Conservation (phyloP, 805 yeast species). For the Tetrapisispora arboricola region DNA sequence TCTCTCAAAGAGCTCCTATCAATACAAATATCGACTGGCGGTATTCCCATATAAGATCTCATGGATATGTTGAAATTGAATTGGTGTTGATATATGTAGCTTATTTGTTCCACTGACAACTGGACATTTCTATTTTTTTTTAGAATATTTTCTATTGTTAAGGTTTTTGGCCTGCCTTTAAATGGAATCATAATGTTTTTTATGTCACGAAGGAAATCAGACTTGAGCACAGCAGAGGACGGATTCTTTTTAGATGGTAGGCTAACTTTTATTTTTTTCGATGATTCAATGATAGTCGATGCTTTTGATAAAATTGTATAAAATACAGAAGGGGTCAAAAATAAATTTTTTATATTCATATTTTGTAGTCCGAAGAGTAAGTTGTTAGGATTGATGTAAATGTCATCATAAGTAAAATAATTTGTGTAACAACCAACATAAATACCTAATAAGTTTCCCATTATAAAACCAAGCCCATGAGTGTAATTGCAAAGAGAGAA, state of each 20-base stretch:
- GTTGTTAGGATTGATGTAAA: constrained; percentile 59
- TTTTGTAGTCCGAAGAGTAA: constrained; percentile 64
- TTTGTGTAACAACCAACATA: constrained; percentile 82
- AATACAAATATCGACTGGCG: constrained; percentile 76
- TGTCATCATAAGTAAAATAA: constrained; percentile 67
- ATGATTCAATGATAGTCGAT: constrained; percentile 32
- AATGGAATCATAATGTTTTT: constrained; percentile 79
- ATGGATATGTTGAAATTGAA: constrained; percentile 71
- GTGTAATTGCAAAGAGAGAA: constrained; percentile 83
- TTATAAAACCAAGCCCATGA: constrained; percentile 78
- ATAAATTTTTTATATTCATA: constrained; percentile 75
- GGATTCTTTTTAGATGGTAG: constrained; percentile 3
- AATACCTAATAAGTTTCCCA: constrained; percentile 73
- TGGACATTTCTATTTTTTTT: constrained; percentile 53
- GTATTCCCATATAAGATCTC: constrained; percentile 78
- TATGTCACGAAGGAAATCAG: constrained; percentile 40
- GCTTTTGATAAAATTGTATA: constrained; percentile 61
- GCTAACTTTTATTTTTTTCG: background rate
- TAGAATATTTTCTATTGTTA: constrained; percentile 46
- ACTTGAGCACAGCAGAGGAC: constrained; percentile 11
- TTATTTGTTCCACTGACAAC: constrained; percentile 58
- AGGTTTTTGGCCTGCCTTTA: constrained; percentile 61
- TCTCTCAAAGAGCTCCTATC: constrained; percentile 86
- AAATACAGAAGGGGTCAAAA: constrained; percentile 75
- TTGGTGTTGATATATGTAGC: constrained; percentile 65